Base-by-base conservation (phyloP, 495 filamentous ascomycete species). In the Immersiella caudata region DNA sequence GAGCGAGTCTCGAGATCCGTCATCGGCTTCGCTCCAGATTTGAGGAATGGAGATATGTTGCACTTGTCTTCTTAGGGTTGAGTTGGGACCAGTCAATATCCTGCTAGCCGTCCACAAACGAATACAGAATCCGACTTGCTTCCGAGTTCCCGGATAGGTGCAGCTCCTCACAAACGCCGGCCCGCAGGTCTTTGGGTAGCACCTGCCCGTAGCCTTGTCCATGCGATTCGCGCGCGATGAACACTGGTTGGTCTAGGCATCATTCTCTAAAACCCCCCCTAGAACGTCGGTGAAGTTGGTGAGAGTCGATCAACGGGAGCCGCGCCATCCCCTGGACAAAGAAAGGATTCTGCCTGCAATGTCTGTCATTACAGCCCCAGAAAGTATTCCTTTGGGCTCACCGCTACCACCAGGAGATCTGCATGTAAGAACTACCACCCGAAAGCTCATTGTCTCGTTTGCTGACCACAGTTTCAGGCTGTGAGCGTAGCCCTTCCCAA, bases 401-500 rank as follows among this genome's bases (percentile, higher is more conserved):
- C 40, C 67, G 7, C 35, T 73, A 0, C 71, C 71, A 12, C 66
- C 56, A 18, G 66, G 64, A 16, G 64, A 73, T 46, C 61, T 61
- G 12, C 71, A 73, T 67, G 71, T 73, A 62, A 66, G 67, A 16
- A 16, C 9, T n/a, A n/a, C 27, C 33, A 2, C 14, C 40, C 11
- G 40, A 1, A 0, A 26, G 8, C 2, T 49, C 27, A 52, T 9
- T 12, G 12, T 26, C 14, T 5, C 18, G 26, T 36, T 36, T 46
- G 20, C 20, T 40, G 35, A 24, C 58, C 5, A 6, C 25, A 59
- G 8, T 8, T 33, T 9, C 29, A 76, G 74, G 74, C 67, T 20
- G 35, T 76, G 36, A 71, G 73, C 40, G 74, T 76, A n/a, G 66
- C 69, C 16, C 68, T 76, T 36, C 74, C 74, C 2, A 72, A 60